These are phyloP conservation scores for Carpinus fangiana DNA, from an alignment of 306 rosid genomes.

Conservation along the genomic window DNA sequence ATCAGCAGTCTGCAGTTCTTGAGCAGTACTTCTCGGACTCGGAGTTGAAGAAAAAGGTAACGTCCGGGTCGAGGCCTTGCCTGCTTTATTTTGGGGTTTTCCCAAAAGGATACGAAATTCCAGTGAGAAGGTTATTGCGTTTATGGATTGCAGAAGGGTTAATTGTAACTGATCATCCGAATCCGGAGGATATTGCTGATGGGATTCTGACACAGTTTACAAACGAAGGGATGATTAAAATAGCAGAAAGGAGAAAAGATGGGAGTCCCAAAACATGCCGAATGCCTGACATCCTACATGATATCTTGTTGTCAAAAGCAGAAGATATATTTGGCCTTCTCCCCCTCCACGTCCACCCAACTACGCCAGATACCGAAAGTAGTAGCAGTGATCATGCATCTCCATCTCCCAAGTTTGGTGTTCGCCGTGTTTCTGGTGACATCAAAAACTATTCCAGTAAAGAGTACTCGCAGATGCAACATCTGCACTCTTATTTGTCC, in stretches of 20 bases:
- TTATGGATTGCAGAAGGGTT: conserved; percentile 24
- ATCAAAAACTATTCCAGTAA: background rate
- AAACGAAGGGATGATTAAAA: background rate
- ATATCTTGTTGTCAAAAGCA: background rate
- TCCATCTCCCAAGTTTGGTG: background rate
- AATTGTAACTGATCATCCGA: background rate
- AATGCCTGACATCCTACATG: background rate
- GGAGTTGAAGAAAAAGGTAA: conserved; percentile 21
- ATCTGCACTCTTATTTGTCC: background rate
- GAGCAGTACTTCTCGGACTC: background rate
- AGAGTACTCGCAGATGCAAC: background rate
- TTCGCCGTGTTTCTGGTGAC: background rate
- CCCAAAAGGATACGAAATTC: conserved; percentile 17
- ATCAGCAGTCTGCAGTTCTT: background rate
- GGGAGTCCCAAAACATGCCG: background rate
- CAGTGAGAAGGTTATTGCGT: conserved; percentile 1
- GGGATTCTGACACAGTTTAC: too few species aligned
- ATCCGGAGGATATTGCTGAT: background rate
- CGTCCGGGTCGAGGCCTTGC: conserved; percentile 11
- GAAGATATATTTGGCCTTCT: background rate
- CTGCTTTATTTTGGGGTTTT: conserved; percentile 23
- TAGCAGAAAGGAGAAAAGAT: background rate
- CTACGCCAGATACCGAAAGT: background rate
- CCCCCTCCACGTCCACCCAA: background rate
- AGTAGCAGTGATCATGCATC: background rate